A percentile compares a stretch with the other conserved stretches of the same genome.
phyloP scores from a whole-genome alignment of 2,329 filamentous ascomycete species.

The Trichoderma polysporum region DNA sequence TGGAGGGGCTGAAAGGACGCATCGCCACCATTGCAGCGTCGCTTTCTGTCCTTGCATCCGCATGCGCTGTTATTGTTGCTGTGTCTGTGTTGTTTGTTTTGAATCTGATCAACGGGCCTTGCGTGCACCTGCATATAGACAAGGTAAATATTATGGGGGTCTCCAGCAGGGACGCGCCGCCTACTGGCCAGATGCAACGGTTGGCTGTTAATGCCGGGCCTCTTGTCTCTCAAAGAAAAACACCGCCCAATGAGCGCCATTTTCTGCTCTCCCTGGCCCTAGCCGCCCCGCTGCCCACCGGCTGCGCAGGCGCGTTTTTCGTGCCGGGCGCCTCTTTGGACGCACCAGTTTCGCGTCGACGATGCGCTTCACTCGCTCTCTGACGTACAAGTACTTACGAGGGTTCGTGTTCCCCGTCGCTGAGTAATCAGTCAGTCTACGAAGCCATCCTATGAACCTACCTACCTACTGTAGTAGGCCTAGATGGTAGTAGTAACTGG shows the following conservation, averaged over 20 bases:
- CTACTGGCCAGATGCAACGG: neutral
- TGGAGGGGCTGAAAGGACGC: neutral
- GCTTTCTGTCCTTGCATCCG: neutral
- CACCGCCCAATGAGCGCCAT: slow-evolving; percentile 5
- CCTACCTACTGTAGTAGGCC: no score
- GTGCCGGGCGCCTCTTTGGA: slow-evolving; percentile 8
- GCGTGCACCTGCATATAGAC: slow-evolving; percentile 4
- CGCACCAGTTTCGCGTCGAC: slow-evolving; percentile 21
- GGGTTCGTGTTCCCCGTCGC: neutral
- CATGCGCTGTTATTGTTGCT: neutral
- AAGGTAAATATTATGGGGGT: slow-evolving; percentile 11
- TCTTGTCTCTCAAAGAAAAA: neutral
- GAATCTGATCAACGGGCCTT: neutral
- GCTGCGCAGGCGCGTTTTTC: slow-evolving; percentile 12
- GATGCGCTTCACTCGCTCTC: neutral
- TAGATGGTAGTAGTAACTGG: no score
- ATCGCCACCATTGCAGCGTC: neutral
- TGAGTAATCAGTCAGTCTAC: neutral
- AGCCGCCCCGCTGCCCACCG: neutral
- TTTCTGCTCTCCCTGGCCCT: slow-evolving; percentile 8
- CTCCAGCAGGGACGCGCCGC: slow-evolving; percentile 8
- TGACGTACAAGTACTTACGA: neutral
- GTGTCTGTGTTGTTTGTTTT: slow-evolving; percentile 7
- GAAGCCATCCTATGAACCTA: neutral
- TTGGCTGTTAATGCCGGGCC: slow-evolving; percentile 11